phyloP scores from a whole-genome alignment of 2,329 filamentous ascomycete genomes.

The Aspergillus sp. region DNA sequence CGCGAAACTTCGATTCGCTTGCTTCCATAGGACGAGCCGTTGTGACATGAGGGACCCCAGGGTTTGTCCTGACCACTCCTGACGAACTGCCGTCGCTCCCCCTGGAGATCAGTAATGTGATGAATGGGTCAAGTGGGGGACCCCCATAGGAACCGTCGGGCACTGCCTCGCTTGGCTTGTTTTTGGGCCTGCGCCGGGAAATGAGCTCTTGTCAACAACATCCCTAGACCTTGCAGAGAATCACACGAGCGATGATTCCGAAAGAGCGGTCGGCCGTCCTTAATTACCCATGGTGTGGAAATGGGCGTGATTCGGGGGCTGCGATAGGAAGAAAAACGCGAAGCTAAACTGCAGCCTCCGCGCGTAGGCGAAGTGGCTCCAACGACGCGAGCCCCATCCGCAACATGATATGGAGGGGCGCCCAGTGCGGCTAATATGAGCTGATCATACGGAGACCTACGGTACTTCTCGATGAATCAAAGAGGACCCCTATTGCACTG shows the following conservation, averaged over 20 bases:
- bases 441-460: constrained; percentile 3
- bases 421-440: neutral
- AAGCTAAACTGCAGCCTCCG: neutral
- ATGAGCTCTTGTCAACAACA: constrained; percentile 3
- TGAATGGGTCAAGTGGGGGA: constrained; percentile 7
- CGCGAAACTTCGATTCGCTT: neutral
- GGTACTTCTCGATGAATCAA: constrained; percentile 7
- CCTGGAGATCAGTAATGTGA: constrained; percentile 9
- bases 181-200: constrained; percentile 8
- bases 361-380: constrained; percentile 10
- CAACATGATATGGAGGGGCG: constrained; percentile 2
- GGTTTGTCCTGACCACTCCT: constrained; percentile 3
- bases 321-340: constrained; percentile 8
- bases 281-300: constrained; percentile 6
- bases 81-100: constrained; percentile 9
- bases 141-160: constrained; percentile 4
- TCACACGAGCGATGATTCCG: constrained; percentile 7
- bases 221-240: neutral
- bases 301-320: constrained; percentile 1
- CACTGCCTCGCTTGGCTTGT: constrained; percentile 16
- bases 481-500: constrained; percentile 1
- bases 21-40: constrained; percentile 1
- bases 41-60: constrained; percentile 1
- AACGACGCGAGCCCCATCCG: constrained; percentile 6
- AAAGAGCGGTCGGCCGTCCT: neutral